phyloP scores from a whole-genome alignment of 2,329 filamentous ascomycete genomes.

The Penicillium brasilianum region DNA sequence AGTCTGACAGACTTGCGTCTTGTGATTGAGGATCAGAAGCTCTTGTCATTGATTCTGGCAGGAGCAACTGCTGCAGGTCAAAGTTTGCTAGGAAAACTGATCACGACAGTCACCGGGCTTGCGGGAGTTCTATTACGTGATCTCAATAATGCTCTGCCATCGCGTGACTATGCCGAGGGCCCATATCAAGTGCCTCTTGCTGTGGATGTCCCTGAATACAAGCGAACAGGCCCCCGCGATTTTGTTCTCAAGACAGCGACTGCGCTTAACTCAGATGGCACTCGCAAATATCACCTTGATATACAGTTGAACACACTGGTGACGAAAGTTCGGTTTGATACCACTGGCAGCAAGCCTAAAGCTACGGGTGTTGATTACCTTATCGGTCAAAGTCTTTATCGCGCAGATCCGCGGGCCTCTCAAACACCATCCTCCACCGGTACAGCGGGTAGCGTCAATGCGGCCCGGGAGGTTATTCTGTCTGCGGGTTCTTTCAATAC shows the following conservation, averaged over 20 bases:
- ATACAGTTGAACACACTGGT: constrained; percentile 55
- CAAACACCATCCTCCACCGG: constrained; percentile 31
- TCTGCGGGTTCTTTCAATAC: constrained; percentile 64
- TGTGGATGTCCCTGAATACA: constrained; percentile 52
- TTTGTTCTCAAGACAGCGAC: constrained; percentile 59
- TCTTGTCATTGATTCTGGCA: constrained; percentile 58
- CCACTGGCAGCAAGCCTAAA: constrained; percentile 40
- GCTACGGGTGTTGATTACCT: constrained; percentile 57
- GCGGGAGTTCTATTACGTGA: constrained; percentile 55
- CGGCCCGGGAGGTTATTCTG: constrained; percentile 51
- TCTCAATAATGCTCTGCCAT: constrained; percentile 54
- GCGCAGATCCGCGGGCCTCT: constrained; percentile 48
- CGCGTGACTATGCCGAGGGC: constrained; percentile 54
- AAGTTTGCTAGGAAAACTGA: constrained; percentile 43
- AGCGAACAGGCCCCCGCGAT: constrained; percentile 61
- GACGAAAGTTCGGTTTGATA: constrained; percentile 53
- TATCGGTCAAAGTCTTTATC: constrained; percentile 52
- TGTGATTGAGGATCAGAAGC: constrained; percentile 58
- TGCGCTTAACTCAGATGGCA: constrained; percentile 56
- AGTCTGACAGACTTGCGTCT: constrained; percentile 58
- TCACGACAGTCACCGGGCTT: constrained; percentile 52
- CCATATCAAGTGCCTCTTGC: constrained; percentile 65
- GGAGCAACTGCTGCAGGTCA: constrained; percentile 59
- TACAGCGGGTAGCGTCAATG: constrained; percentile 46
- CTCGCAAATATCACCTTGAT: constrained; percentile 61